Evolutionary conservation across 106 monocot species (phyloP), one percentile per base, ranked within the genome.

Genomic region (Acorus gramineus): DNA sequence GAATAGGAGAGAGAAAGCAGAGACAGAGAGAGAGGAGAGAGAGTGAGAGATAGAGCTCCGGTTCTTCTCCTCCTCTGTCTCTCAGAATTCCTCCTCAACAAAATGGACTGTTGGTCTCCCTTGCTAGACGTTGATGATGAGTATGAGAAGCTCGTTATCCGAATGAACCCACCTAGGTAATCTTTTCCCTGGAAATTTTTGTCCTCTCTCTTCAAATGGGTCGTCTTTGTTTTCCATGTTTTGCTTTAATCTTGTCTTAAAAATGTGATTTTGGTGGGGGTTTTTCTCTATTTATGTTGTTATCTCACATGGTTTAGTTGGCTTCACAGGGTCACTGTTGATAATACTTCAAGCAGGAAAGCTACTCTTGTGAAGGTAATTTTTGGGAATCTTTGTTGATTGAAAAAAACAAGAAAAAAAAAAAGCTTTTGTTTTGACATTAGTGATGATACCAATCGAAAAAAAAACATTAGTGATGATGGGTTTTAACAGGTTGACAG

Each of bases 91-190:
- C 55, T 3, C 55, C 5, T 8, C n/a, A n/a, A 63, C 54, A 81
- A 75, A 72, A 80, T 82, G 87, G 68, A 73, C 11, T 82, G 79
- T 71, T 81, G 71, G 64, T 80, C 77, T 63, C 65, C 74, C 11
- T 67, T 61, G 14, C 60, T 68, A 42, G 92, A 85, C 11, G 61
- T 72, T 50, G 92, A 87, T 14, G 92, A 92, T 61, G 92, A 93
- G 69, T 93, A 79, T 66, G 82, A 88, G 77, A 93, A 93, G 87
- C 73, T 93, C 49, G 78, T 93, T 5, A 82, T 88, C 45, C 66
- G 82, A 65, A 88, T 93, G 92, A 93, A 93, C 71, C 87, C 92
- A 14, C 92, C 92, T 66, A 87, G 87, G 92, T 93, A 42, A 57
- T 51, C 4, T 64, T 49, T 4, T 60, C 6, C 4, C 11, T 57